Evolutionary conservation across 345 rosid genomes (phyloP).

Genomic region (Ceriops tagal): DNA sequence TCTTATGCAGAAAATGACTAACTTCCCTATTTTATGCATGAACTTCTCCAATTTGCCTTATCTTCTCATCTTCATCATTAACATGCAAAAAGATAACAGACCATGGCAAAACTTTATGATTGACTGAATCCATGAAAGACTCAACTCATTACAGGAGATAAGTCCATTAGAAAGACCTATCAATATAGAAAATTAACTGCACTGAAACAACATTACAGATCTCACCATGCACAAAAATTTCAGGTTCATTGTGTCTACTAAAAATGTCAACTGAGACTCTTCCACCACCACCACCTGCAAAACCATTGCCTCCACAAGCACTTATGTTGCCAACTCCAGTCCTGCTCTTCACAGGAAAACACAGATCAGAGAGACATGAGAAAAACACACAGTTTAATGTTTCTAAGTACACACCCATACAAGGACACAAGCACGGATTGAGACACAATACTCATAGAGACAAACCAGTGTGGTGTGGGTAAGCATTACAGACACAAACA

Average conservation of each 20-base stretch:
- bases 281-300: slow-evolving; percentile 99
- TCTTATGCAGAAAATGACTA: too few relatives aligned
- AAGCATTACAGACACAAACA: too few relatives aligned
- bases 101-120: too few relatives aligned
- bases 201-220: slow-evolving; percentile 9
- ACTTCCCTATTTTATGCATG: too few relatives aligned
- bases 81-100: too few relatives aligned
- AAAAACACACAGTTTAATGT: not conserved
- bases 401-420: too few relatives aligned
- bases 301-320: slow-evolving; percentile 97
- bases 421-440: too few relatives aligned
- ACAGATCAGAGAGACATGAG: slow-evolving; percentile 17
- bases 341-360: slow-evolving; percentile 65
- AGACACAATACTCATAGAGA: too few relatives aligned
- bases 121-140: not conserved
- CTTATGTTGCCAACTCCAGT: slow-evolving; percentile 87
- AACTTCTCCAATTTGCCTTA: too few relatives aligned
- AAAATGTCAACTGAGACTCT: slow-evolving; percentile 88
- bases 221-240: slow-evolving; percentile 88
- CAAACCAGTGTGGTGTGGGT: too few relatives aligned
- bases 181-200: not conserved
- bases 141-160: not conserved
- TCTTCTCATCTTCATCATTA: too few relatives aligned
- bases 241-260: slow-evolving; percentile 95
- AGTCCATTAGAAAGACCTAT: not conserved